Conservation (phyloP, 805 yeast species). For the Diddensiella santjacobensis region DNA sequence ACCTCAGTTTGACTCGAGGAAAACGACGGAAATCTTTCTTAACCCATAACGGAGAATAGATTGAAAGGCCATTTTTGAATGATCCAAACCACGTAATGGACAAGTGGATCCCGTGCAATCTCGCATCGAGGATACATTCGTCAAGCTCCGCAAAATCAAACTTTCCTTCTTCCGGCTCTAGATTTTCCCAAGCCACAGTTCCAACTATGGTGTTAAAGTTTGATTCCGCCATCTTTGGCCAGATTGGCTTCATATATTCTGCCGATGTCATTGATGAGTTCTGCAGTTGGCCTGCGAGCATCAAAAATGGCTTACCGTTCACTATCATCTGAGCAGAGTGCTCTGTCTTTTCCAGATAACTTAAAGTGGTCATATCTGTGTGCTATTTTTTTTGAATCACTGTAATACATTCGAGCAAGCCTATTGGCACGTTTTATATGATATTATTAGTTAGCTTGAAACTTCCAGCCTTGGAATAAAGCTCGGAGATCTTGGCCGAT, state of each 20-base stretch:
- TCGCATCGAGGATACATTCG: slow-evolving; percentile 14
- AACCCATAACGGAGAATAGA: slow-evolving; percentile 19
- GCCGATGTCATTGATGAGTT: slow-evolving; percentile 22
- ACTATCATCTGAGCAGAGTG: slow-evolving; percentile 9
- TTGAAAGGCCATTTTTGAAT: slow-evolving; percentile 19
- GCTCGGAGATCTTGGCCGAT: too few relatives aligned
- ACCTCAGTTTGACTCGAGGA: slow-evolving; percentile 12
- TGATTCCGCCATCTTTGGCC: slow-evolving; percentile 12
- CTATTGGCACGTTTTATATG: too few relatives aligned
- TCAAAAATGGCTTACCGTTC: slow-evolving; percentile 13
- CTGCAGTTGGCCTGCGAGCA: slow-evolving; percentile 19
- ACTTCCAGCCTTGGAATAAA: too few relatives aligned
- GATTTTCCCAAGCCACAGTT: slow-evolving; percentile 20
- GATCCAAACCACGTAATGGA: slow-evolving; percentile 22
- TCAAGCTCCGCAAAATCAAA: slow-evolving; percentile 19
- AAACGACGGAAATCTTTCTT: slow-evolving; percentile 15
- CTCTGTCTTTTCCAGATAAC: slow-evolving; percentile 2
- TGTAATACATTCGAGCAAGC: too few relatives aligned
- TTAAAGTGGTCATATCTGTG: too few relatives aligned
- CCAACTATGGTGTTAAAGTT: slow-evolving; percentile 20
- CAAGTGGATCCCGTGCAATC: slow-evolving; percentile 14
- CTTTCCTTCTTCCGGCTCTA: slow-evolving; percentile 20
- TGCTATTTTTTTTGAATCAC: too few relatives aligned
- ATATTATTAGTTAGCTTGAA: too few relatives aligned
- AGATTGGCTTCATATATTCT: slow-evolving; percentile 15